Percentiles rank a stretch among this genome's conserved stretches.
Conservation (phyloP, 352 stramenopile genomes). For the Elongisporangium anandrum region DNA sequence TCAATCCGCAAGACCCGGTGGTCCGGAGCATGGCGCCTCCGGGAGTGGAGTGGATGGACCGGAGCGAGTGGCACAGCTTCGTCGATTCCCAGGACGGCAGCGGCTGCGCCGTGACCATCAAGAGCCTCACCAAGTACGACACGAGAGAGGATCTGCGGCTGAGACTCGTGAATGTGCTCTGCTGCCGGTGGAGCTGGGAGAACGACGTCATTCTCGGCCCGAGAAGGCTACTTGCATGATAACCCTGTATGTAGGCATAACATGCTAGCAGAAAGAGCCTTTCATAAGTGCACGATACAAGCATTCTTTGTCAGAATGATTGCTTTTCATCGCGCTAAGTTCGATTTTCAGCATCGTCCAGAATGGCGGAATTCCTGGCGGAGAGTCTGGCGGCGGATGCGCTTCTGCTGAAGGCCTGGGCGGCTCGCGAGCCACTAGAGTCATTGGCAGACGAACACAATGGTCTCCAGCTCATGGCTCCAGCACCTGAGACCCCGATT, state of each 20-base stretch:
- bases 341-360: neutral
- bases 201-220: constrained; percentile 36
- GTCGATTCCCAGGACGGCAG: constrained; percentile 18
- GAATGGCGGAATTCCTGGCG: neutral
- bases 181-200: constrained; percentile 52
- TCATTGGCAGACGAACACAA: neutral
- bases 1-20: constrained; percentile 47
- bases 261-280: neutral
- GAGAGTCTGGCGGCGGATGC: neutral
- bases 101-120: constrained; percentile 29
- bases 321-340: neutral
- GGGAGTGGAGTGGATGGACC: constrained; percentile 44
- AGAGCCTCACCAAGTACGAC: constrained; percentile 63
- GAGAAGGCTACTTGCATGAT: constrained; percentile 10
- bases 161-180: constrained; percentile 45
- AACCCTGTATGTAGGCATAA: neutral
- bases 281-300: too few species aligned
- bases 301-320: neutral
- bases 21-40: constrained; percentile 21
- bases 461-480: neutral
- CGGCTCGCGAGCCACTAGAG: neutral
- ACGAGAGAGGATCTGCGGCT: constrained; percentile 50
- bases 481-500: neutral
- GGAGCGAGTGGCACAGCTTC: constrained; percentile 53
- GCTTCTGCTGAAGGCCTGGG: neutral